These are phyloP conservation scores for Fusarium fracticaudum DNA, from an alignment of 2,329 filamentous ascomycete genomes.

Conservation along the genomic window DNA sequence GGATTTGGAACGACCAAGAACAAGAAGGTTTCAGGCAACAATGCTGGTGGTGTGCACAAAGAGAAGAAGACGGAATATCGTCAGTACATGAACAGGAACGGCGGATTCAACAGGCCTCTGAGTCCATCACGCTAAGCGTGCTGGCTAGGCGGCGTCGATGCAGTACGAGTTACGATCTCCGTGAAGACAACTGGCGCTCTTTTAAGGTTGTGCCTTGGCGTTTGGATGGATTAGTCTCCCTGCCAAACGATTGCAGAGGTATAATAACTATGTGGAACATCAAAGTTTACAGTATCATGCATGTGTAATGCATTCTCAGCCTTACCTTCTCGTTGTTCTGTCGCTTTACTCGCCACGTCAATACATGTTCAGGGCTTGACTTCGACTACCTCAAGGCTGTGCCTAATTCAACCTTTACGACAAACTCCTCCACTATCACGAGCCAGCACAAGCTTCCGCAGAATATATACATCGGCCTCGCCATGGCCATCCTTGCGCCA, in stretches of 20 bases:
- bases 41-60: conserved; percentile 83
- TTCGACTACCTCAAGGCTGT: neutral
- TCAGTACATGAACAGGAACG: conserved; percentile 93
- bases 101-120: conserved; percentile 83
- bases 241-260: neutral
- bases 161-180: conserved; percentile 4
- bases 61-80: conserved; percentile 95
- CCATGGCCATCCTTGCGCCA: neutral
- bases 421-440: neutral
- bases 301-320: neutral
- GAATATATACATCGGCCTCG: neutral
- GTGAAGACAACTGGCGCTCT: neutral
- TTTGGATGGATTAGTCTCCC: neutral
- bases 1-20: conserved; percentile 88
- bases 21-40: conserved; percentile 88
- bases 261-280: neutral
- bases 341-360: neutral
- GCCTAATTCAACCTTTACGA: neutral
- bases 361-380: neutral
- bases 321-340: neutral
- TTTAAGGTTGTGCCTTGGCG: neutral
- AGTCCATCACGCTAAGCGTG: conserved; percentile 60
- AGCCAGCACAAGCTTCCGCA: neutral
- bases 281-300: neutral
- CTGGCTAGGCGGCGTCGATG: neutral